Evolutionary conservation across 2,329 filamentous ascomycete species (phyloP).

Genomic region (Dendryphion nanum): DNA sequence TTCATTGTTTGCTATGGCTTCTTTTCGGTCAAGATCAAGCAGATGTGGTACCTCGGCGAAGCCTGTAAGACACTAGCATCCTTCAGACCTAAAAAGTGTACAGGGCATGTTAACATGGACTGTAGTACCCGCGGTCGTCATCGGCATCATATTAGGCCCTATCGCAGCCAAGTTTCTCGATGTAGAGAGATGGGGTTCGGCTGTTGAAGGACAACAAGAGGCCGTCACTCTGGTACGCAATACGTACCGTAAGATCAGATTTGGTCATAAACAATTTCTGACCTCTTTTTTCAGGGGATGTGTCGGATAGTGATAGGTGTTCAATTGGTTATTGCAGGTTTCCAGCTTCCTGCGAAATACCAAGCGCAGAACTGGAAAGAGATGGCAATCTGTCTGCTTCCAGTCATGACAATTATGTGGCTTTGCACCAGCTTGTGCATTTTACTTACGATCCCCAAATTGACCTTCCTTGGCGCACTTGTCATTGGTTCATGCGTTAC

Average conservation of each 20-base stretch:
- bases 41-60: slow-evolving; percentile 55
- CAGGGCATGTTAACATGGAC: background rate
- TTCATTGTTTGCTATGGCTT: slow-evolving; percentile 53
- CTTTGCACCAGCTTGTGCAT: slow-evolving; percentile 58
- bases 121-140: slow-evolving; percentile 44
- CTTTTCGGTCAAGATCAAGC: slow-evolving; percentile 54
- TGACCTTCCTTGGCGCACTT: slow-evolving; percentile 50
- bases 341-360: slow-evolving; percentile 60
- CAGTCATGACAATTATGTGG: slow-evolving; percentile 64
- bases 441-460: slow-evolving; percentile 53
- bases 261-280: background rate
- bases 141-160: slow-evolving; percentile 57
- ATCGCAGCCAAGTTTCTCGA: slow-evolving; percentile 55
- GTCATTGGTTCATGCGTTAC: slow-evolving; percentile 62
- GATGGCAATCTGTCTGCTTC: slow-evolving; percentile 55
- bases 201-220: slow-evolving; percentile 30
- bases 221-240: slow-evolving; percentile 43
- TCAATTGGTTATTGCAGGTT: slow-evolving; percentile 63
- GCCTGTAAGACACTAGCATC: slow-evolving; percentile 52
- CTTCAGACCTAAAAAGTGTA: background rate
- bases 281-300: slow-evolving; percentile 38
- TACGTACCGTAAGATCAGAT: background rate
- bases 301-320: slow-evolving; percentile 62
- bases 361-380: slow-evolving; percentile 51
- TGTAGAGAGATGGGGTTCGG: slow-evolving; percentile 33